Evolutionary conservation across 129 eudicot species (phyloP).

Genomic region (Flaveria bidentis): DNA sequence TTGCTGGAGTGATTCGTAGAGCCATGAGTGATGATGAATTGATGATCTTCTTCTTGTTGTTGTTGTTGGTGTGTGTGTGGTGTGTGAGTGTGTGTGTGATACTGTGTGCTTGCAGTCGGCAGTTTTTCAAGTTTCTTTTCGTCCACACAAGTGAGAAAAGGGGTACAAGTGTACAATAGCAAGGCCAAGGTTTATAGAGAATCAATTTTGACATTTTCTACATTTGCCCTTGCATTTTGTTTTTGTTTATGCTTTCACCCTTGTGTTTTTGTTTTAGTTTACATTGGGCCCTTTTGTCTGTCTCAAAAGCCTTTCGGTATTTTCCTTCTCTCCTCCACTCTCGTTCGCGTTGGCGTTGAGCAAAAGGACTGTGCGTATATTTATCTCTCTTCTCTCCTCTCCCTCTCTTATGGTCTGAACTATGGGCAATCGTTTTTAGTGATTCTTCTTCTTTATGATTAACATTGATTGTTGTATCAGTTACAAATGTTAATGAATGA

Average conservation of each 20-base stretch:
- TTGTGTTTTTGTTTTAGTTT: background rate
- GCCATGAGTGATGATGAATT: conserved; percentile 45
- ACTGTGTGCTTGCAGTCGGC: background rate
- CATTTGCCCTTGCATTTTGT: background rate
- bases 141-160: conserved; percentile 53
- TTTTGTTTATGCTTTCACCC: conserved; percentile 3
- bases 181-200: conserved; percentile 34
- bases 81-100: background rate
- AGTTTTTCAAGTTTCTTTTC: conserved; percentile 37
- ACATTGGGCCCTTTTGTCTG: background rate
- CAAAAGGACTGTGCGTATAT: no score
- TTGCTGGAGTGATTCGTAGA: conserved; percentile 54
- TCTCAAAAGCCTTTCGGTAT: background rate
- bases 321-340: no score
- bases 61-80: background rate
- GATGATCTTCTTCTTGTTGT: background rate
- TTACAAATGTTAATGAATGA: no score
- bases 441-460: no score
- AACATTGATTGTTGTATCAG: no score
- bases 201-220: conserved; percentile 20
- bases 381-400: no score
- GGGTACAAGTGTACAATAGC: conserved; percentile 18
- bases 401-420: no score
- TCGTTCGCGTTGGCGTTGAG: no score
- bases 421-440: no score